Percentiles rank a stretch among this genome's conserved stretches.
These are phyloP conservation scores for Colletotrichum sublineola DNA, from an alignment of 2,329 filamentous ascomycete genomes.

Conservation along the genomic window DNA sequence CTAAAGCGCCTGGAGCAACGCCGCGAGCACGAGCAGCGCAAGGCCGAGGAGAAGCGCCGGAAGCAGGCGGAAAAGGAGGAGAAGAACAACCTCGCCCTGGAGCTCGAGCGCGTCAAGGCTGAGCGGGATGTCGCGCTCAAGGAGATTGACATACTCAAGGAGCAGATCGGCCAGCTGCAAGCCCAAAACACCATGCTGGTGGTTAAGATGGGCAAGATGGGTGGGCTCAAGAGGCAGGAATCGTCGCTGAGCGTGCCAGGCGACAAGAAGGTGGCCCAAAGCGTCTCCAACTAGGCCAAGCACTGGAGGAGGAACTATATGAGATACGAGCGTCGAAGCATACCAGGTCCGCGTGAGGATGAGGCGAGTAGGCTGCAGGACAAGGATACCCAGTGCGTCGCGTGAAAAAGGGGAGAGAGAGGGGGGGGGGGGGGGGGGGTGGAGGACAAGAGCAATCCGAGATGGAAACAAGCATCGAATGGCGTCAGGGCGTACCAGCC, in stretches of 20 bases:
- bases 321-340: not conserved
- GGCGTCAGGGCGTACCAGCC: conserved; percentile 35
- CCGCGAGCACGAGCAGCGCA: conserved; percentile 72
- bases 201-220: conserved; percentile 60
- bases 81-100: conserved; percentile 60
- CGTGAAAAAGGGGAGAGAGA: not conserved
- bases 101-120: conserved; percentile 65
- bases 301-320: conserved; percentile 55
- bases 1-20: conserved; percentile 74
- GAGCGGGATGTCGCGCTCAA: conserved; percentile 66
- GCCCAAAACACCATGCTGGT: conserved; percentile 71
- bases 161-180: conserved; percentile 70
- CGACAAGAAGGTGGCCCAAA: conserved; percentile 48
- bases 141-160: conserved; percentile 67
- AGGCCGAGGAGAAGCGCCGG: conserved; percentile 64
- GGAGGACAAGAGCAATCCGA: not conserved
- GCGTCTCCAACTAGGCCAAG: conserved; percentile 70
- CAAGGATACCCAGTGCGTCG: conserved; percentile 23
- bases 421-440: not conserved
- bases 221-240: conserved; percentile 48
- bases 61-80: conserved; percentile 69
- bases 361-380: not conserved
- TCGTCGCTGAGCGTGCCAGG: conserved; percentile 49
- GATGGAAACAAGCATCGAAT: conserved; percentile 21
- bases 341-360: not conserved